Conservation (phyloP, 2,329 filamentous ascomycete genomes). For the Botrytis paeoniae region DNA sequence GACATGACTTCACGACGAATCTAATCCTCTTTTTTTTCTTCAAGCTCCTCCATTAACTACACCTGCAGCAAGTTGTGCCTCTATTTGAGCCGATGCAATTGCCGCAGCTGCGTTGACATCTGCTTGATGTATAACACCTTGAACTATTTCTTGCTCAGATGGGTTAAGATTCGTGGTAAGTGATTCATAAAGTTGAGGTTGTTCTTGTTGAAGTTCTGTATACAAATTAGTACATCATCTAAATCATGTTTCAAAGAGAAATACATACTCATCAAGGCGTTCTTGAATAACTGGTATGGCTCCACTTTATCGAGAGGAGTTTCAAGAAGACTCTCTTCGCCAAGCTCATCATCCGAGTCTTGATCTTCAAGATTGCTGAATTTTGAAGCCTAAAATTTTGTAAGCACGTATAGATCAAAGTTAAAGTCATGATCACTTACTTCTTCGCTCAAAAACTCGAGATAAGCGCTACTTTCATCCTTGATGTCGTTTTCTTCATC, state of each 20-base stretch:
- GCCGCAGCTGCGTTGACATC: constrained; percentile 30
- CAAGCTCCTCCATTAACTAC: constrained; percentile 33
- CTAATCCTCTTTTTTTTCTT: constrained; percentile 18
- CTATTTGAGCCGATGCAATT: constrained; percentile 26
- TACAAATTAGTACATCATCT: constrained; percentile 18
- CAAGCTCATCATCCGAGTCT: constrained; percentile 79
- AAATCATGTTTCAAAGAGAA: too few species aligned
- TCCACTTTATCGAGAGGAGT: constrained; percentile 94
- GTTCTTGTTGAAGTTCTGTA: constrained; percentile 80
- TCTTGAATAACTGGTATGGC: constrained; percentile 86
- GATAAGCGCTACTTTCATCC: constrained; percentile 89
- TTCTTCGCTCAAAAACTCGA: constrained; percentile 94
- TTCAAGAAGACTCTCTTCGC: constrained; percentile 91
- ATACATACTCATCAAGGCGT: constrained; percentile 72
- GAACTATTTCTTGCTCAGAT: constrained; percentile 79
- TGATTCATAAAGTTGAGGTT: constrained; percentile 81
- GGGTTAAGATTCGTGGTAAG: constrained; percentile 74
- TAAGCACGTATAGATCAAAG: constrained; percentile 16
- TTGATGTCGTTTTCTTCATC: constrained; percentile 60
- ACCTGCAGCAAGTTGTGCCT: constrained; percentile 19
- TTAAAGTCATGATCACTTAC: constrained; percentile 43
- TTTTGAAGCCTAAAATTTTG: constrained; percentile 66
- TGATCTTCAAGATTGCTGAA: constrained; percentile 68
- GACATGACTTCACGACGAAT: constrained; percentile 15
- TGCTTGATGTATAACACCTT: constrained; percentile 60